Evolutionary conservation across 108 stramenopile species (phyloP).

Genomic region (Nannochloropsis gaditana): DNA sequence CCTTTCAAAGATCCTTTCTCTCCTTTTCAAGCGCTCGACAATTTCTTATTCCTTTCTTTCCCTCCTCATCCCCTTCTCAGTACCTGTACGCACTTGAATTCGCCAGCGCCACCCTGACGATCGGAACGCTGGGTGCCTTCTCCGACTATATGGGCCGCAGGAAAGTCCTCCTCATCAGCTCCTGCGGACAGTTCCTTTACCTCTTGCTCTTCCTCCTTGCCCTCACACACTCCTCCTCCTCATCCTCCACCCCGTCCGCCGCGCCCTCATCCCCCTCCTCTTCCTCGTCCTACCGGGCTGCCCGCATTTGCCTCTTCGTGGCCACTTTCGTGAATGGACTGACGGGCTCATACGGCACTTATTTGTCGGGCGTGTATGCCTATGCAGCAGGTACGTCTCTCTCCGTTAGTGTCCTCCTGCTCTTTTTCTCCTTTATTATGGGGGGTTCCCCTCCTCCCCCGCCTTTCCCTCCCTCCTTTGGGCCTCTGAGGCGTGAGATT

Average conservation of each 20-base stretch:
- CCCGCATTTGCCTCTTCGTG: not conserved
- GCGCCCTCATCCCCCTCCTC: not conserved
- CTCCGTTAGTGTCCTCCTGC: not conserved
- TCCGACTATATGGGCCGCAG: not conserved
- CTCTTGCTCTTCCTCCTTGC: not conserved
- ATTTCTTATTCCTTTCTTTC: not conserved
- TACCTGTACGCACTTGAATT: not conserved
- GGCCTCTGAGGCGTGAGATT: not conserved
- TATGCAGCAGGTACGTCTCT: constrained; percentile 1
- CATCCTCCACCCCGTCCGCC: not conserved
- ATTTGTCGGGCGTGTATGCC: not conserved
- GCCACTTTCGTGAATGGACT: not conserved
- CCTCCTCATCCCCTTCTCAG: not conserved
- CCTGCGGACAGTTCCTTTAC: not conserved
- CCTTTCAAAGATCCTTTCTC: not conserved
- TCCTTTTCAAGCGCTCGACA: not conserved
- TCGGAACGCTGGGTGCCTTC: not conserved
- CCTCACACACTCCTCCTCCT: not conserved
- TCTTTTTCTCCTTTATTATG: not conserved
- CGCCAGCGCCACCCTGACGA: not conserved
- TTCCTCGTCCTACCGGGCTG: not conserved
- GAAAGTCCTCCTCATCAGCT: not conserved
- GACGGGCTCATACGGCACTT: not conserved
- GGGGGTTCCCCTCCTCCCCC: not conserved
- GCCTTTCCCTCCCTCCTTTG: not conserved